Evolutionary conservation across 495 filamentous ascomycete genomes (phyloP), one percentile per base, ranked within the genome.

Genomic region (Hypoxylon cercidicola): DNA sequence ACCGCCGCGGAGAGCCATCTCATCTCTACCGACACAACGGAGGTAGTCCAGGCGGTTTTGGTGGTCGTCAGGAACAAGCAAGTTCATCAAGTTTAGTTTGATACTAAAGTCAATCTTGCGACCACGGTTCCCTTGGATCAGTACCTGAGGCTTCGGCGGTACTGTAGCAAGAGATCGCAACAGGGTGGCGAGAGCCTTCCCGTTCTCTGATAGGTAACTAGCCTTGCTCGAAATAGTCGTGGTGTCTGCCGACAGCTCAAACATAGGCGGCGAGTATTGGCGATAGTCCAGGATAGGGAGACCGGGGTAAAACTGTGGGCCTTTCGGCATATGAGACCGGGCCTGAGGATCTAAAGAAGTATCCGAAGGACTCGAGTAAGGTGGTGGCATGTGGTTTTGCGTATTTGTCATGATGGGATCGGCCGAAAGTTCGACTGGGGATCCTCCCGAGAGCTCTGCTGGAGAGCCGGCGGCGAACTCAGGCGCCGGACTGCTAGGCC

Each of bases 41-140:
- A 86, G 72, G 69, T 84, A 85, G 60, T 86, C 82, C 73, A 83
- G 77, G 12, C 77, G 68, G 37, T 75, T 62, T 2, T 53, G 58
- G n/a, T 71, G 46, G 49, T 78, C 60, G 34, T 75, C 63, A 52
- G 80, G 64, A 50, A 85, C 71, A 10, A 86, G 74, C 30, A 84
- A 66, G 39, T 72, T 75, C 76, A 86, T 80, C 32, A 84, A 74
- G 60, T 86, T 86, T 11, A 86, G 69, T 62, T 79, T 79, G 54
- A 85, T 69, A 44, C 76, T 74, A 55, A 86, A 85, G 62, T 85
- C 82, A 18, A 72, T 40, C 35, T 64, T 69, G 32, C 62, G 59
- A 13, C 68, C 62, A 12, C 72, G 72, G 19, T 68, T 75, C 20
- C 84, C 84, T 8, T 66, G 59, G 44, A 85, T 78, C 55, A 78